phyloP scores from a whole-genome alignment of 2,329 filamentous ascomycete genomes.

The Pseudopyricularia javanii region DNA sequence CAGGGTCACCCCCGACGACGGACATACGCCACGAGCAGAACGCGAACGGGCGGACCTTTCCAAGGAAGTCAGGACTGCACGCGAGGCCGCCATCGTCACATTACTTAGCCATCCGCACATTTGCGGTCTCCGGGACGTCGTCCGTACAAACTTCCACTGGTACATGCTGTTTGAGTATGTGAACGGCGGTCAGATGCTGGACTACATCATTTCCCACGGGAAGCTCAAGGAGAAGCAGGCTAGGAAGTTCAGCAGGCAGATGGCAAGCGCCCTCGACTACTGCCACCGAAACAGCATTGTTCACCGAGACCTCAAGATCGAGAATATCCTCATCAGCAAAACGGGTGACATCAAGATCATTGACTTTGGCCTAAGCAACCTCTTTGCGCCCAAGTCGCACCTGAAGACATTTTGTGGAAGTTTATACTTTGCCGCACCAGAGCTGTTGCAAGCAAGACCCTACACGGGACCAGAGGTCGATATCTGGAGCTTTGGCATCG shows the following conservation, averaged over 20 bases:
- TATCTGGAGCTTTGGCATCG: conserved; percentile 97
- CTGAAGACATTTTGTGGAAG: conserved; percentile 97
- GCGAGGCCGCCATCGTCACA: conserved; percentile 92
- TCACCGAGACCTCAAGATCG: conserved; percentile 94
- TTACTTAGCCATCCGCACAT: conserved; percentile 92
- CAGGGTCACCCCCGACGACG: conserved; percentile 76
- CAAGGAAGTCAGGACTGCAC: conserved; percentile 87
- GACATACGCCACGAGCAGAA: conserved; percentile 56
- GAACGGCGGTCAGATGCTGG: conserved; percentile 97
- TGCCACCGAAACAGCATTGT: conserved; percentile 98
- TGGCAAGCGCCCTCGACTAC: conserved; percentile 92
- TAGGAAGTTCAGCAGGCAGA: conserved; percentile 93
- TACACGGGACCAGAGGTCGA: conserved; percentile 97
- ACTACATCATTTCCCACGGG: conserved; percentile 98
- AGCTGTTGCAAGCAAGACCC: conserved; percentile 82
- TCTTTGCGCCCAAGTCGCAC: conserved; percentile 75
- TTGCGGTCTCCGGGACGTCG: conserved; percentile 87
- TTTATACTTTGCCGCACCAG: conserved; percentile 93
- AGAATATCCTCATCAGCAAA: conserved; percentile 98
- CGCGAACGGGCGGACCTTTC: conserved; percentile 88
- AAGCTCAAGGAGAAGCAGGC: conserved; percentile 97
- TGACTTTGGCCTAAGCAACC: conserved; percentile 93
- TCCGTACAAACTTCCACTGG: conserved; percentile 96
- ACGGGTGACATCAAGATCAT: conserved; percentile 99
- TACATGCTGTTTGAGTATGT: conserved; percentile 99